A percentile compares a stretch with the other conserved stretches of the same genome.
phyloP scores from a whole-genome alignment of 176 grass and related monocot genomes.

The Aegilops sharonensis region DNA sequence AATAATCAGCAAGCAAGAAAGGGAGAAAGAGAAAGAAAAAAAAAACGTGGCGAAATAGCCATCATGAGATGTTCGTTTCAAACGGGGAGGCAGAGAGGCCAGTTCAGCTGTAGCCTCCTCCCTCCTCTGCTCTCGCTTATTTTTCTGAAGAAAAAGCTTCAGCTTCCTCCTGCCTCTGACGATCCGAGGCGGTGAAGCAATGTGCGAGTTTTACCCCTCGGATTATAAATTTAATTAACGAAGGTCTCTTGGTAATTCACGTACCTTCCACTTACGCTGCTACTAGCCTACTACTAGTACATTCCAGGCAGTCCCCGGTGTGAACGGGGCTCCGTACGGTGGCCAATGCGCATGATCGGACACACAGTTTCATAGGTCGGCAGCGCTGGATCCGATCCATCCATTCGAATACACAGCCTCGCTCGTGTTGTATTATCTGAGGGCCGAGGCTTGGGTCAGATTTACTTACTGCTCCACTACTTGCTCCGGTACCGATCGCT shows the following conservation, averaged over 20 bases:
- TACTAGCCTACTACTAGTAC: too few species aligned
- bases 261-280: not conserved
- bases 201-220: not conserved
- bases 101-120: not conserved
- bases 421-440: too few species aligned
- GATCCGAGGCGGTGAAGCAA: not conserved
- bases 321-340: not conserved
- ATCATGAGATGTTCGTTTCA: conserved; percentile 36
- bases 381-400: not conserved
- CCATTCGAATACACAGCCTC: not conserved
- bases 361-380: conserved; percentile 4
- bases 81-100: not conserved
- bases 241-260: not conserved
- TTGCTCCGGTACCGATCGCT: not conserved
- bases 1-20: not conserved
- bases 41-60: conserved; percentile 38
- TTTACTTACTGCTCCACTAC: not conserved
- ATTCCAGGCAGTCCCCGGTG: not conserved
- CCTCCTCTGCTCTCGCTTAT: not conserved
- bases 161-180: not conserved
- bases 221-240: not conserved
- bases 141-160: not conserved
- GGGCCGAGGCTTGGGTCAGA: too few species aligned
- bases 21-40: not conserved
- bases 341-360: not conserved